phyloP scores from a whole-genome alignment of 345 rosid genomes.

The Aegle marmelos region DNA sequence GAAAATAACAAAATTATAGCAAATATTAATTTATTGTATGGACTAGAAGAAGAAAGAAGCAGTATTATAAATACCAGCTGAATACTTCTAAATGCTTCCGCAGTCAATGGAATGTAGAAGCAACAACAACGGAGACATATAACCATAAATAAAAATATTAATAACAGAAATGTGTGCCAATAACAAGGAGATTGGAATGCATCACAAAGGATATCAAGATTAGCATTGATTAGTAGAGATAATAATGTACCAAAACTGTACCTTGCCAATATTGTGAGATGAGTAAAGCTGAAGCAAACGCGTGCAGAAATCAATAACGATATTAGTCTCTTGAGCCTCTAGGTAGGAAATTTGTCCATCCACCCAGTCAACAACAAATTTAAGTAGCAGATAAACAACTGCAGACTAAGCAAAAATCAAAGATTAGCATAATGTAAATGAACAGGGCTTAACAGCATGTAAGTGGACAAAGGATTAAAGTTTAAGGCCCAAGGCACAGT shows the following conservation, averaged over 20 bases:
- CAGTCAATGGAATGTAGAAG: neutral
- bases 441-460: neutral
- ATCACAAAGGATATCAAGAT: neutral
- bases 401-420: slow-evolving; percentile 62
- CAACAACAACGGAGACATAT: neutral
- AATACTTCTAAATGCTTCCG: neutral
- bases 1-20: neutral
- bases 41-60: neutral
- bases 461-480: neutral
- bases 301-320: slow-evolving; percentile 84
- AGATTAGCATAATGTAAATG: slow-evolving; percentile 16
- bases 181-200: neutral
- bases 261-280: slow-evolving; percentile 98
- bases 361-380: slow-evolving; percentile 93
- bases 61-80: neutral
- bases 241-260: slow-evolving; percentile 22
- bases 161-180: neutral
- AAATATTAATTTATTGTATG: neutral
- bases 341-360: slow-evolving; percentile 95
- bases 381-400: slow-evolving; percentile 87
- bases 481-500: neutral
- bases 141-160: neutral
- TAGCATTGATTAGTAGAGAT: slow-evolving; percentile 7
- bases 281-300: slow-evolving; percentile 89
- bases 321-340: slow-evolving; percentile 77